phyloP scores from a whole-genome alignment of 768 basidiomycete genomes.

The Paxillus involutus region DNA sequence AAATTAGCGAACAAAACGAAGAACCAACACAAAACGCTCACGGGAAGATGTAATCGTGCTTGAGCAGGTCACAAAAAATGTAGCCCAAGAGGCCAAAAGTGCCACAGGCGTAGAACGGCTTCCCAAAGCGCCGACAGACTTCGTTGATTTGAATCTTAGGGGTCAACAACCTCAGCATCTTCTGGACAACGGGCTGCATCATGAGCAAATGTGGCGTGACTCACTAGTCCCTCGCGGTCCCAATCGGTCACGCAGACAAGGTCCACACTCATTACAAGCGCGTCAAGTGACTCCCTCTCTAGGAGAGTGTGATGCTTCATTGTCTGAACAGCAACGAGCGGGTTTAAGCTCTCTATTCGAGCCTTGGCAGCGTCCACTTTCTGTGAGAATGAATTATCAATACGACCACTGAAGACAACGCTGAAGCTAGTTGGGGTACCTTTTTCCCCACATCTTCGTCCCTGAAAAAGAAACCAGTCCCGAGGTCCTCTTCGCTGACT shows the following conservation, averaged over 20 bases:
- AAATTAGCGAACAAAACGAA: conserved; percentile 7
- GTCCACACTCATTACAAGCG: conserved; percentile 66
- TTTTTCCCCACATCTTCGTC: conserved; percentile 91
- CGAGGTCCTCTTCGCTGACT: conserved; percentile 84
- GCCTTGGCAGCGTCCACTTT: conserved; percentile 82
- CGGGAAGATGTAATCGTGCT: conserved; percentile 85
- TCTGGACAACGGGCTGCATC: neutral
- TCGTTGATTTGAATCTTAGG: conserved; percentile 75
- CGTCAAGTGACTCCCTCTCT: conserved; percentile 52
- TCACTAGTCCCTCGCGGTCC: conserved; percentile 67
- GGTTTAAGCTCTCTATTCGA: conserved; percentile 88
- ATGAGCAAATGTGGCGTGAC: conserved; percentile 26
- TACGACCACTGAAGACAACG: conserved; percentile 31
- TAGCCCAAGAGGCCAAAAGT: conserved; percentile 90
- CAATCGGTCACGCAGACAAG: conserved; percentile 87
- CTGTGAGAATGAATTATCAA: conserved; percentile 52
- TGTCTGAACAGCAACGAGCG: conserved; percentile 81
- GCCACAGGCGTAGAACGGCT: conserved; percentile 90
- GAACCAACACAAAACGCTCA: conserved; percentile 41
- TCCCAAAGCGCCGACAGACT: conserved; percentile 69
- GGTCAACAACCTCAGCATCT: conserved; percentile 7
- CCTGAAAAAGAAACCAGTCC: conserved; percentile 90
- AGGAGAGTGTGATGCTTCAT: conserved; percentile 50
- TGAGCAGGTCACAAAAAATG: conserved; percentile 90
- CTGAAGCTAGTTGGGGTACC: conserved; percentile 40